Base-by-base conservation (phyloP, 2,329 filamentous ascomycete species). In the Malbranchea zuffiana region DNA sequence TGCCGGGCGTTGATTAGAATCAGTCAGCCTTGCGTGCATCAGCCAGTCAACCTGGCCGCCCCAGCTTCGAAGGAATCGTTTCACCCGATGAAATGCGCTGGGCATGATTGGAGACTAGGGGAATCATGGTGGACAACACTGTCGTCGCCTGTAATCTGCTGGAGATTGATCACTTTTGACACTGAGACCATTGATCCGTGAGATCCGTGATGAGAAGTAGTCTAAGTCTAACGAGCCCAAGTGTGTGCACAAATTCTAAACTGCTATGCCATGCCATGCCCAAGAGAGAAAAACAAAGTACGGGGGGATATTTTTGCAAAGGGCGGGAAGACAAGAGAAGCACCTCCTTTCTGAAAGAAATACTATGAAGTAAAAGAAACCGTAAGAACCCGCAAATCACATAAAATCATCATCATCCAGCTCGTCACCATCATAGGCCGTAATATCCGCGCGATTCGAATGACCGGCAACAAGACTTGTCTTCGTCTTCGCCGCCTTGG, bases 401-500 rank as follows among this genome's bases (percentile, higher is more conserved):
- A 67, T 67, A 47, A 67, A 67, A 44, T 67, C 63, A 50, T 64
- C 63, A 45, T 67, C 64, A 36, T 78, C 85, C 71, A 69, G 84
- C 75, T 93, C 88, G 64, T 83, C 88, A 43, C 84, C 82, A 37
- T 86, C 81, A 54, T 96, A 94, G 32, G 75, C 68, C 39, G 72
- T 74, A n/a, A 75, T 77, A 60, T 96, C 88, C 44, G 58, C 70
- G 62, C 51, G 57, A 59, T 63, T 52, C 71, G 58, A 65, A 70
- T 64, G 55, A 66, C 54, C 62, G 66, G 41, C 77, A 38, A 82
- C 81, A 33, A 96, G 68, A 5, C 76, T 80, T 12, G 82, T 76
- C 77, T 98, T 98, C 25, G 82, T 93, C 77, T 96, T 96, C 44
- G 84, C 82, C 3, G 87, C 87, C 74, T 96, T 96, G 50, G 71